Base-by-base conservation (phyloP, 192 early-diverging fungal species). In the Backusella circina region DNA sequence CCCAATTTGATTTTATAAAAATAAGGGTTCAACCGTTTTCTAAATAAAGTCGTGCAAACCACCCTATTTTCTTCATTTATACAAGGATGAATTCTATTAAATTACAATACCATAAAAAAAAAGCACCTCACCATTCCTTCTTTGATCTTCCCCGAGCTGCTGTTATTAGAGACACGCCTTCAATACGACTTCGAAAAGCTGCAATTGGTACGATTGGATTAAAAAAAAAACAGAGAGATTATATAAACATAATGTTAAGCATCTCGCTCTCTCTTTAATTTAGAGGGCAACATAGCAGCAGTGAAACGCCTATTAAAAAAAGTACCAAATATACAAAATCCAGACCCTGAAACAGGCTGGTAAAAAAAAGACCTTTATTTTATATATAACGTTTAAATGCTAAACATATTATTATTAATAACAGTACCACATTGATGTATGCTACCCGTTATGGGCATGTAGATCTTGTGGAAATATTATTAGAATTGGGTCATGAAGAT, bases 231-330 rank as follows among this genome's bases (percentile, higher is more conserved):
- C 5, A 35, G 33, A 0, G 13, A 65, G 51, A 35, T 5, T n/a
- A 50, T 30, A 2, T 23, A 31, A 21, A 18, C 32, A 21, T 37
- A n/a, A 4, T 31, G 21, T 18, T 54, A 3, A n/a, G 12, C 26
- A 71, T 47, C 16, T 7, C 32, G 2, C n/a, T 65, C 18, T 67
- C n/a, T 50, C 28, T 66, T 13, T 71, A 65, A 37, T 54, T 50
- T 69, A 77, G 82, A 83, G 9, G 82, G 82, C 15, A 83, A 83
- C 47, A 74, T 83, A 37, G 57, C 71, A 54, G 82, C 78, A 44
- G 75, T 83, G 3, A 79, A 77, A 35, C 65, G 82, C 4, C 67
- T 83, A n/a, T 44, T 77, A 3, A 76, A 64, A 37, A 79, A 77
- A 73, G 77, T 79, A 0, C 23, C 39, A 2, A 79, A 79, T 66